A percentile compares a stretch with the other conserved stretches of the same genome.
These are phyloP conservation scores for Coniochaeta hoffmannii DNA, from an alignment of 2,329 filamentous ascomycete species.

Conservation along the genomic window DNA sequence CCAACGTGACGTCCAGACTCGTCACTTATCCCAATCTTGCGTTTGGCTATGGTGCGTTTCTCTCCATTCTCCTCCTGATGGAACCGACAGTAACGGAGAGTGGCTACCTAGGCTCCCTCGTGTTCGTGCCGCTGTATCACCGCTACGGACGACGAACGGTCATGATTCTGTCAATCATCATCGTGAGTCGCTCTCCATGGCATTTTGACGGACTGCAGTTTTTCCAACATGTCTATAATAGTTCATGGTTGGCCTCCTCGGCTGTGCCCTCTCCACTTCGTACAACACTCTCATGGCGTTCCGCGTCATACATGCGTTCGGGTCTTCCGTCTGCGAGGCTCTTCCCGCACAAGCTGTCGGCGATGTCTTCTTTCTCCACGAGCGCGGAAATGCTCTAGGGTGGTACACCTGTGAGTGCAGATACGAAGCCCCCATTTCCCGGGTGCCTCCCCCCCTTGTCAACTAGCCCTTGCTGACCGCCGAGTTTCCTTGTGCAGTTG, in stretches of 20 bases:
- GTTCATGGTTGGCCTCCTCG: slow-evolving; percentile 33
- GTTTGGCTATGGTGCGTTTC: slow-evolving; percentile 34
- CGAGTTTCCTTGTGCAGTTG: slow-evolving; percentile 20
- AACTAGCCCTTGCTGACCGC: background rate
- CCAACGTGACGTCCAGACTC: slow-evolving; percentile 43
- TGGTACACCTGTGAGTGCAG: slow-evolving; percentile 39
- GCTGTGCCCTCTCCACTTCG: slow-evolving; percentile 25
- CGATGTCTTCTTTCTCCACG: slow-evolving; percentile 38
- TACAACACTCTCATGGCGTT: slow-evolving; percentile 30
- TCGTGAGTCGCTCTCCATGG: background rate
- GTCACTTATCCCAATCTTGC: slow-evolving; percentile 54
- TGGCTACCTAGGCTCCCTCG: slow-evolving; percentile 25
- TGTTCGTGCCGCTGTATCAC: slow-evolving; percentile 48
- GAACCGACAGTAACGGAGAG: background rate
- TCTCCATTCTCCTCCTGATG: background rate
- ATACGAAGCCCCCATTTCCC: background rate
- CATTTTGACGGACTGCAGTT: background rate
- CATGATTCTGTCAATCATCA: background rate
- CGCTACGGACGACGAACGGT: background rate
- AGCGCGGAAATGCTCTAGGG: slow-evolving; percentile 45
- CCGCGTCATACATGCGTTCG: slow-evolving; percentile 30
- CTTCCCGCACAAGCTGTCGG: slow-evolving; percentile 36
- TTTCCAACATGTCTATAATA: slow-evolving; percentile 7
- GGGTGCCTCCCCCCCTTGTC: background rate
- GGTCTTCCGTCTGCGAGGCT: slow-evolving; percentile 34